phyloP scores from a whole-genome alignment of 257 asterid species.

The Solanum neorickii region DNA sequence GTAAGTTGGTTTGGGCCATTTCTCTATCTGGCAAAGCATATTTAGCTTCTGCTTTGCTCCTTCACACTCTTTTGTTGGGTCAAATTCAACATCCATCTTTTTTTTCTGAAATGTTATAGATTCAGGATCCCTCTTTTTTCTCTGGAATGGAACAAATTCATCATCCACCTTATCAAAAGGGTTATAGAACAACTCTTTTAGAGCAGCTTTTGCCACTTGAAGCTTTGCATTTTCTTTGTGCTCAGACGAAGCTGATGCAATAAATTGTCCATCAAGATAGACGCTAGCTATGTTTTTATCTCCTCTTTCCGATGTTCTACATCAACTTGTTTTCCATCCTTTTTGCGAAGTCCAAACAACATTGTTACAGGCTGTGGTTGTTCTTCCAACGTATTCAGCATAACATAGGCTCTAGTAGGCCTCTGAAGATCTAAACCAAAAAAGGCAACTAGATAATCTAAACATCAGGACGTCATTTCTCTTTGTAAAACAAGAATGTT shows the following conservation, averaged over 20 bases:
- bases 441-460: not conserved
- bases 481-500: not conserved
- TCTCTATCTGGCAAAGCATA: slow-evolving; percentile 56
- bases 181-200: slow-evolving; percentile 20
- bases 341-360: slow-evolving; percentile 63
- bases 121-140: not conserved
- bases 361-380: slow-evolving; percentile 78
- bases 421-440: slow-evolving; percentile 34
- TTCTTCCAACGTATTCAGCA: slow-evolving; percentile 34
- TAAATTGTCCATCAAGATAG: slow-evolving; percentile 41
- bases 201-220: slow-evolving; percentile 68
- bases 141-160: not conserved
- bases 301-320: slow-evolving; percentile 26
- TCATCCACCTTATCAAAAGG: not conserved
- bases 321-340: slow-evolving; percentile 43
- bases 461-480: not conserved
- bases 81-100: slow-evolving; percentile 8
- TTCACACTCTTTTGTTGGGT: slow-evolving; percentile 31
- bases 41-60: slow-evolving; percentile 59
- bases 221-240: slow-evolving; percentile 69
- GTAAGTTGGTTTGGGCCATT: slow-evolving; percentile 67
- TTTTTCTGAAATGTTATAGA: not conserved
- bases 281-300: slow-evolving; percentile 41
- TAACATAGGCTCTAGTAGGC: slow-evolving; percentile 53
- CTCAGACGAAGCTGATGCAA: slow-evolving; percentile 53